Base-by-base conservation (phyloP, 2,329 filamentous ascomycete genomes). In the Diplodia seriata region DNA sequence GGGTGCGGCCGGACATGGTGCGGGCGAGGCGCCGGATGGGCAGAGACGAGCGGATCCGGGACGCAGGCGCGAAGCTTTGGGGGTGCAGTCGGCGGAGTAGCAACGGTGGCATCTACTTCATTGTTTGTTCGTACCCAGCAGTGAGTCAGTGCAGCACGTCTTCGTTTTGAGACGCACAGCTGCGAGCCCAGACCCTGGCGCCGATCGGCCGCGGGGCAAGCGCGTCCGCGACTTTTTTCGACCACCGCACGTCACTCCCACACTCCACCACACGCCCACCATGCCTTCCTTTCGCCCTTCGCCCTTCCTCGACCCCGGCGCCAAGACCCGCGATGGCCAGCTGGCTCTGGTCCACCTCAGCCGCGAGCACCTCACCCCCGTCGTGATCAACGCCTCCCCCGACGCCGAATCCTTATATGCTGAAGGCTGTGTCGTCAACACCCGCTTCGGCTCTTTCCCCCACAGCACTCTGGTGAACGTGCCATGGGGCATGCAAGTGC, bases 401-500 rank as follows among this genome's bases (percentile, higher is more conserved):
- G 70, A 74, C 51, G 49, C 47, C 7, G 73, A 76, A 65, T 72
- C 81, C 68, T 76, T 83, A 74, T 76, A 82, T 76, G 71, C 78
- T 66, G 81, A 83, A 70, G 81, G 82, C 63, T 80, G 80, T 23
- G 82, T 85, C 53, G 88, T 94, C 66, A 98, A 97, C 81, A 99
- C 94, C 1, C 89, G 94, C 54, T 99, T 97, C 75, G 95, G 95
- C 59, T 97, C 94, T 15, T 85, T 82, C 67, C 83, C 83, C 2
- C 83, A 85, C 72, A 82, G 76, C 70, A 84, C 82, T 0, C 77
- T 85, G 31, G 75, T 97, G 67, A 85, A 88, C 5, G 84, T 93
- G 66, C 91, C 92, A 51, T 98, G 94, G 94, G 95, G 95, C 33
- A 93, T 91, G 7, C 95, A 98, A 77, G 89, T 98, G 26, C 86